These are phyloP conservation scores for Wallacemonas sp. DNA, from an alignment of 208 protist species.

Conservation along the genomic window DNA sequence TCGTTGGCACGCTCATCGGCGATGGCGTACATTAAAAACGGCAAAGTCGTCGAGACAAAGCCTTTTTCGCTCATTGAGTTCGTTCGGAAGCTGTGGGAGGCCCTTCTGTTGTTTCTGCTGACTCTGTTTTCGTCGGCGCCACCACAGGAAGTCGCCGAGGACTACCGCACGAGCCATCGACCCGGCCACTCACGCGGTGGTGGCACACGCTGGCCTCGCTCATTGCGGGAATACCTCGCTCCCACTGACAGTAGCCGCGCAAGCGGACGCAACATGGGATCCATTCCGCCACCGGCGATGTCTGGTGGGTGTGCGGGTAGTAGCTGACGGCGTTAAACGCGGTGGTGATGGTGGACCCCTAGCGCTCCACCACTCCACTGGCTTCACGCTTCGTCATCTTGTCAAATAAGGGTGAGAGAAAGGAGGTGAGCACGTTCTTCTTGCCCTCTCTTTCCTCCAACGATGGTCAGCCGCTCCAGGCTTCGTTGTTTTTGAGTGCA, in stretches of 20 bases:
- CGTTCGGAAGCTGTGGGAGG: conserved; percentile 29
- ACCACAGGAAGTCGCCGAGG: conserved; percentile 35
- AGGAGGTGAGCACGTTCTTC: too few relatives aligned
- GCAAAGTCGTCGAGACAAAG: conserved; percentile 73
- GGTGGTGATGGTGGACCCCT: background rate
- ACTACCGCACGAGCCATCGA: conserved; percentile 20
- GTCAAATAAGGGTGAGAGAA: too few relatives aligned
- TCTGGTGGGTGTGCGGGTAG: conserved; percentile 3
- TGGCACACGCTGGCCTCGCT: background rate
- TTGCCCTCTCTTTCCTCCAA: background rate
- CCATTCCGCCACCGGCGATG: background rate
- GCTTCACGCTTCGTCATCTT: too few relatives aligned
- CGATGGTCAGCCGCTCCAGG: background rate
- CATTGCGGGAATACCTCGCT: background rate
- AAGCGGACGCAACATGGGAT: conserved; percentile 1
- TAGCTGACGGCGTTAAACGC: conserved; percentile 10
- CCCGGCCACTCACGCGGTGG: background rate
- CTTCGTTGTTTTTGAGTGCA: background rate
- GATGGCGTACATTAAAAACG: conserved; percentile 78
- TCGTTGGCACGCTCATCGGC: background rate
- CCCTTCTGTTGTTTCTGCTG: conserved; percentile 62
- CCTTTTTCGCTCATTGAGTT: conserved; percentile 63
- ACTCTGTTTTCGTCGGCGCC: conserved; percentile 62
- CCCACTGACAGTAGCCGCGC: background rate
- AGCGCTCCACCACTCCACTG: background rate